phyloP scores from a whole-genome alignment of 345 rosid species.

The Salix arbutifolia region DNA sequence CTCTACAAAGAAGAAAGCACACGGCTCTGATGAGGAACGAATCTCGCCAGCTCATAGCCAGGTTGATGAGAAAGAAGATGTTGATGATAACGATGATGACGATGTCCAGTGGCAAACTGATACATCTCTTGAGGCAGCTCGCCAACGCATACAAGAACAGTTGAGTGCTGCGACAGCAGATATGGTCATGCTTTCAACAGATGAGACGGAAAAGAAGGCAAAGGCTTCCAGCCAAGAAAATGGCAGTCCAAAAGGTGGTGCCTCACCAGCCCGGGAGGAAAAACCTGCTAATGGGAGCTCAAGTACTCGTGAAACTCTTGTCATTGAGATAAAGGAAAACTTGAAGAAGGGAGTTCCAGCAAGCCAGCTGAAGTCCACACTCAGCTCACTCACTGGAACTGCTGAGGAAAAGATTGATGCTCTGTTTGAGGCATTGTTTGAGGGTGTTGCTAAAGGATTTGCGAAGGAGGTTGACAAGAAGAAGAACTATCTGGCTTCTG shows the following conservation, averaged over 20 bases:
- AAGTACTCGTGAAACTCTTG: constrained; percentile 28
- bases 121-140: constrained; percentile 74
- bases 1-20: constrained; percentile 41
- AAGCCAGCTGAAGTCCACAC: constrained; percentile 40
- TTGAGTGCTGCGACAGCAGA: constrained; percentile 80
- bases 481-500: constrained; percentile 59
- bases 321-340: constrained; percentile 43
- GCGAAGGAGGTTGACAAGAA: constrained; percentile 59
- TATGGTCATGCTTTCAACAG: constrained; percentile 72
- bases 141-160: constrained; percentile 77
- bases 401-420: constrained; percentile 57
- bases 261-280: constrained; percentile 21
- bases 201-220: constrained; percentile 25
- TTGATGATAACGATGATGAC: constrained; percentile 41
- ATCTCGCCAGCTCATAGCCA: constrained; percentile 50
- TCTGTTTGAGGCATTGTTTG: constrained; percentile 54
- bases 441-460: constrained; percentile 23
- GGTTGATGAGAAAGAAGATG: constrained; percentile 43
- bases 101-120: constrained; percentile 85
- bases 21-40: constrained; percentile 62
- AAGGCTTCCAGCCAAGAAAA: constrained; percentile 28
- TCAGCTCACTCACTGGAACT: constrained; percentile 49
- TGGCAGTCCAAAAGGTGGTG: neutral
- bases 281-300: constrained; percentile 20
- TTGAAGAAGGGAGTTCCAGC: constrained; percentile 48